Evolutionary conservation across 495 filamentous ascomycete species (phyloP).

Genomic region (Neurospora hispaniola): DNA sequence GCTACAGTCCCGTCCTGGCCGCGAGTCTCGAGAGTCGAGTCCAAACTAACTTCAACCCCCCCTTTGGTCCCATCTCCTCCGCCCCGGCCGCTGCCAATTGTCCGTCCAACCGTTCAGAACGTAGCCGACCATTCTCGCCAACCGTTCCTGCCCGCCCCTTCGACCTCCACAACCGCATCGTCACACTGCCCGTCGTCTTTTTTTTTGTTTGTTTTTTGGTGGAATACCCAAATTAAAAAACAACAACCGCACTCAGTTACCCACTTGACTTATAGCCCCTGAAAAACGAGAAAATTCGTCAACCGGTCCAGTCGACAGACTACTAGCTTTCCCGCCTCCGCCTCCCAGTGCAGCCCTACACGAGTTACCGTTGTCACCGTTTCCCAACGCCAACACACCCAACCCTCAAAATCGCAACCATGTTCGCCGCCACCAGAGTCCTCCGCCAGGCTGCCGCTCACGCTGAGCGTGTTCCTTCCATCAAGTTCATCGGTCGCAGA

Average conservation of each 20-base stretch:
- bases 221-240: not conserved
- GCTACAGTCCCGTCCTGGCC: not conserved
- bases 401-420: conserved; percentile 16
- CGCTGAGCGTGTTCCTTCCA: conserved; percentile 65
- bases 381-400: not conserved
- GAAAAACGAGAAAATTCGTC: not conserved
- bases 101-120: not conserved
- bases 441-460: conserved; percentile 55
- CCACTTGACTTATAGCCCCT: not conserved
- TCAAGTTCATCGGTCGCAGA: conserved; percentile 87
- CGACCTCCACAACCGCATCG: not conserved
- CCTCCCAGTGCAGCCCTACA: not conserved
- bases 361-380: not conserved
- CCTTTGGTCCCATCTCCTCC: not conserved
- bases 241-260: not conserved
- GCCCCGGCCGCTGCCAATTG: not conserved
- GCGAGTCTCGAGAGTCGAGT: not conserved
- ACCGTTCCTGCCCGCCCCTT: not conserved
- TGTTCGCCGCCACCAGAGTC: conserved; percentile 52
- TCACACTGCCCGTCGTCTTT: not conserved
- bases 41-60: not conserved
- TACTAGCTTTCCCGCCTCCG: not conserved
- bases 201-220: not conserved
- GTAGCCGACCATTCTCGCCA: not conserved
- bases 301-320: not conserved